Conservation (phyloP, 306 rosid species). For the Dryas drummondii region DNA sequence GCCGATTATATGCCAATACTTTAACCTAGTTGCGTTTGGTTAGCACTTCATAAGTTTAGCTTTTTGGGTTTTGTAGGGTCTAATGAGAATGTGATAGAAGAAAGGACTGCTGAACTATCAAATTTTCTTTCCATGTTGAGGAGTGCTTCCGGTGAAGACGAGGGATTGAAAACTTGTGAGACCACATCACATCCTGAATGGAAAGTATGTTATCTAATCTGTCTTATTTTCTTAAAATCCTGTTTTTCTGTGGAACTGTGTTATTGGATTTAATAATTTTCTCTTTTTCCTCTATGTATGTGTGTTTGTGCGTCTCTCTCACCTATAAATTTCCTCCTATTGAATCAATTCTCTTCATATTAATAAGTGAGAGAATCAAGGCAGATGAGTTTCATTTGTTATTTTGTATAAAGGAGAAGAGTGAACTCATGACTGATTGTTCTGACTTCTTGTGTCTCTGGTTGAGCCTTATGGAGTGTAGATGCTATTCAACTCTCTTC, state of each 20-base stretch:
- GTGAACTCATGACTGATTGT: no score
- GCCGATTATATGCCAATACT: background rate
- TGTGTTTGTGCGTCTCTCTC: background rate
- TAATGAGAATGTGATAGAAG: constrained; percentile 46
- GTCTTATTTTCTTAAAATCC: constrained; percentile 10
- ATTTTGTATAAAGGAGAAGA: background rate
- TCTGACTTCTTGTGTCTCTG: background rate
- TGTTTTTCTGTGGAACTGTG: constrained; percentile 18
- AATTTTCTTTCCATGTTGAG: constrained; percentile 83
- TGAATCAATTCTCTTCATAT: constrained; percentile 1
- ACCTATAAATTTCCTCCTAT: background rate
- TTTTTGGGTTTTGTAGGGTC: constrained; percentile 45
- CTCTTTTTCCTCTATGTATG: background rate
- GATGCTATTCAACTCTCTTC: no score
- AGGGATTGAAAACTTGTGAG: constrained; percentile 30
- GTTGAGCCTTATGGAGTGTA: no score
- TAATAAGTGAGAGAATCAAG: background rate
- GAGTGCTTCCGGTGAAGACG: constrained; percentile 54
- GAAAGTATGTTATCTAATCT: constrained; percentile 59
- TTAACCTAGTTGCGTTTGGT: background rate
- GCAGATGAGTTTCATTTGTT: constrained; percentile 12
- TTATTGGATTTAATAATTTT: background rate
- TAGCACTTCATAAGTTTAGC: constrained; percentile 1
- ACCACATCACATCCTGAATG: constrained; percentile 53
- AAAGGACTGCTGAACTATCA: constrained; percentile 58